Conservation (phyloP, 2,329 filamentous ascomycete genomes). For the Paracorniculantispora psalliotae region DNA sequence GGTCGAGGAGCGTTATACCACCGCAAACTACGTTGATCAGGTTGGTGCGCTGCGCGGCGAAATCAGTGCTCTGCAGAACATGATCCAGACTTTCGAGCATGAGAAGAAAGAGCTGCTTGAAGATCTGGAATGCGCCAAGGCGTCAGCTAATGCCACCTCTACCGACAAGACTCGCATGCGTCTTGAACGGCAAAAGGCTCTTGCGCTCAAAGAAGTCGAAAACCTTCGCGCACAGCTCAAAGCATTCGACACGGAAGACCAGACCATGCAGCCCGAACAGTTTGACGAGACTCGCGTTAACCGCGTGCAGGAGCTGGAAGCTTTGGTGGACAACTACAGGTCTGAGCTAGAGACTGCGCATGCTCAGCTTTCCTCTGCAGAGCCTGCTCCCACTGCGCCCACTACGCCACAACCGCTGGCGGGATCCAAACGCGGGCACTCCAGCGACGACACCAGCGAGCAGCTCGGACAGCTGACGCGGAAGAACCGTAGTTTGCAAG, state of each 20-base stretch:
- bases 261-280: constrained; percentile 74
- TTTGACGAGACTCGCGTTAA: constrained; percentile 70
- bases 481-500: constrained; percentile 81
- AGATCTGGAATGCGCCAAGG: constrained; percentile 67
- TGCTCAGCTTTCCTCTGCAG: constrained; percentile 64
- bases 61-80: constrained; percentile 68
- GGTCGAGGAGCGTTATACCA: constrained; percentile 75
- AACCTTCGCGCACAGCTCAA: constrained; percentile 90
- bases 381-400: constrained; percentile 37
- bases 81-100: constrained; percentile 64
- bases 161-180: constrained; percentile 67
- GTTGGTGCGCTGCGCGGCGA: constrained; percentile 77
- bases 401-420: constrained; percentile 32
- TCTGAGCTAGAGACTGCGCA: constrained; percentile 71
- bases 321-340: constrained; percentile 83
- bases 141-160: constrained; percentile 39
- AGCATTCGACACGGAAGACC: constrained; percentile 81
- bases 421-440: constrained; percentile 60
- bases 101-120: constrained; percentile 60
- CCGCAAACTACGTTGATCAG: constrained; percentile 72
- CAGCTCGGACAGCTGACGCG: constrained; percentile 78
- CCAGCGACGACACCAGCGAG: constrained; percentile 54
- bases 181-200: constrained; percentile 76
- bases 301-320: constrained; percentile 76
- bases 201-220: constrained; percentile 89